phyloP scores from a whole-genome alignment of 352 stramenopile genomes.

The Pythium scleroteichum region DNA sequence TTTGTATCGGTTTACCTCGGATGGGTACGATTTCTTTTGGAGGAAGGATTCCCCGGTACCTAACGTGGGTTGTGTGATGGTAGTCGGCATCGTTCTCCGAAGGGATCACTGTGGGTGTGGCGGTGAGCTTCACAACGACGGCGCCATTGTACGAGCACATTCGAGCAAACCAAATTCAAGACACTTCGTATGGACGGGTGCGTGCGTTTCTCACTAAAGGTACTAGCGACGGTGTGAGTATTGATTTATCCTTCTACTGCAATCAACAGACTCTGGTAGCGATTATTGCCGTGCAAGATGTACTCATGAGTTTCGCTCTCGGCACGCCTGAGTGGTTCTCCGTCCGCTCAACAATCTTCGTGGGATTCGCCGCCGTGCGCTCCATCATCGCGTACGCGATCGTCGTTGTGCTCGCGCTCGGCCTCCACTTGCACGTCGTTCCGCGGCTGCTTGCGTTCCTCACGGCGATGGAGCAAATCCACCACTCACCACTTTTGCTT shows the following conservation, averaged over 20 bases:
- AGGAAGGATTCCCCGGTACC: too few species aligned
- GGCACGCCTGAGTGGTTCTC: constrained; percentile 87
- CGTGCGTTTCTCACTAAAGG: constrained; percentile 7
- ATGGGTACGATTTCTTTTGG: constrained; percentile 33
- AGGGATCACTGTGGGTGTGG: constrained; percentile 74
- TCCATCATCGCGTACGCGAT: constrained; percentile 72
- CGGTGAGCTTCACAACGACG: constrained; percentile 83
- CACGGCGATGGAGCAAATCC: constrained; percentile 77
- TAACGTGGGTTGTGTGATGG: background rate
- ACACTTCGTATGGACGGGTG: constrained; percentile 79
- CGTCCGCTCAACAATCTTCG: constrained; percentile 63
- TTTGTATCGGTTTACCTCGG: constrained; percentile 71
- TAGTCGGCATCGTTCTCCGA: constrained; percentile 72
- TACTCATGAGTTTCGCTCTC: constrained; percentile 86
- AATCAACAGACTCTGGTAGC: constrained; percentile 68
- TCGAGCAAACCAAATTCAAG: constrained; percentile 74
- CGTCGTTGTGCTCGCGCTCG: constrained; percentile 65
- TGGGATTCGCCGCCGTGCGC: constrained; percentile 67
- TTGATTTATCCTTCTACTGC: constrained; percentile 5
- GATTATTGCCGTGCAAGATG: constrained; percentile 85
- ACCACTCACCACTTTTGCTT: constrained; percentile 74
- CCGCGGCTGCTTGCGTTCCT: constrained; percentile 71
- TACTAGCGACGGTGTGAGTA: background rate
- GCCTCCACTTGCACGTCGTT: constrained; percentile 75
- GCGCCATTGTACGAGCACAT: constrained; percentile 84